These are phyloP conservation scores for Boletus pseudo-olivaceus DNA, from an alignment of 768 basidiomycete species.

Conservation along the genomic window DNA sequence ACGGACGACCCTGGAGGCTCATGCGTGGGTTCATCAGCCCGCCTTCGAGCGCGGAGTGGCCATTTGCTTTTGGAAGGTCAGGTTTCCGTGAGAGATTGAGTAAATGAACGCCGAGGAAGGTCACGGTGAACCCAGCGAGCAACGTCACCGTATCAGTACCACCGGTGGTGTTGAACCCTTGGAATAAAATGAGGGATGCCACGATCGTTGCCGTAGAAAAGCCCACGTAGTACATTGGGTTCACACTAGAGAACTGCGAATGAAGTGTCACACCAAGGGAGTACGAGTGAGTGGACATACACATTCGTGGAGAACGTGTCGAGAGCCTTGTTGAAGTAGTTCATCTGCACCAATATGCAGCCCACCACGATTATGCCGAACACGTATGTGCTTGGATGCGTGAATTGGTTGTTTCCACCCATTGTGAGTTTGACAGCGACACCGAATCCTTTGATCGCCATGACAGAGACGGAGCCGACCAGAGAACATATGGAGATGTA, in stretches of 20 bases:
- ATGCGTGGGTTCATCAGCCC: constrained; percentile 76
- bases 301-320: constrained; percentile 97
- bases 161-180: constrained; percentile 90
- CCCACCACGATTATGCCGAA: constrained; percentile 78
- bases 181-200: constrained; percentile 94
- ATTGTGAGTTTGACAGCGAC: constrained; percentile 94
- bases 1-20: constrained; percentile 76
- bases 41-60: constrained; percentile 56
- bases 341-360: constrained; percentile 92
- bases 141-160: constrained; percentile 82
- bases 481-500: constrained; percentile 97
- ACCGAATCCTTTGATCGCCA: constrained; percentile 99
- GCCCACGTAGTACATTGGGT: constrained; percentile 97
- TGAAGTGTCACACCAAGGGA: not conserved
- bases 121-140: constrained; percentile 85
- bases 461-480: constrained; percentile 94
- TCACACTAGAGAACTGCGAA: constrained; percentile 56
- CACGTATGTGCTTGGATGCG: constrained; percentile 93
- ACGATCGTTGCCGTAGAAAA: constrained; percentile 93
- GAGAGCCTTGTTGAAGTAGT: constrained; percentile 97
- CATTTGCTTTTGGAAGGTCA: constrained; percentile 41
- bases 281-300: constrained; percentile 46
- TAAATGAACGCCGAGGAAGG: constrained; percentile 96
- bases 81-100: constrained; percentile 74
- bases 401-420: constrained; percentile 91